phyloP scores from a whole-genome alignment of 2,329 filamentous ascomycete species.

The Aspergillus tubingensis region DNA sequence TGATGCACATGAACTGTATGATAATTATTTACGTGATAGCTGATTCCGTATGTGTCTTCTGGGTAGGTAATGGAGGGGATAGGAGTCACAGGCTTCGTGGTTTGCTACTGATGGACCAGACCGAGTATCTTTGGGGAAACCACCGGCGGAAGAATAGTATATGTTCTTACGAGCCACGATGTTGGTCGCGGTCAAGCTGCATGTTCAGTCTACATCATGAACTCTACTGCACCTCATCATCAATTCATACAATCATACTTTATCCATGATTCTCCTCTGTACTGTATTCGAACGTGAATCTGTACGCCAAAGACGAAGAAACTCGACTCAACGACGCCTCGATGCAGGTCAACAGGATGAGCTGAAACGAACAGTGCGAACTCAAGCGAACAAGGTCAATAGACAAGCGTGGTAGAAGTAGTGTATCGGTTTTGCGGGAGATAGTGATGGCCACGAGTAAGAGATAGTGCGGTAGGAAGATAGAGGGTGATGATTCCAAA shows the following conservation, averaged over 20 bases:
- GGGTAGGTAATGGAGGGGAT: too few relatives aligned
- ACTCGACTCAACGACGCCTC: conserved; percentile 23
- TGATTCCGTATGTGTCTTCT: too few relatives aligned
- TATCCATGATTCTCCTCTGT: conserved; percentile 11
- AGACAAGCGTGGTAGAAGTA: conserved; percentile 1
- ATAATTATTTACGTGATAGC: too few relatives aligned
- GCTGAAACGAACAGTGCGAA: conserved; percentile 9
- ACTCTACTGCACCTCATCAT: neutral
- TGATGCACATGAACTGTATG: too few relatives aligned
- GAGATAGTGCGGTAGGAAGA: neutral
- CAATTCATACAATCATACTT: conserved; percentile 1
- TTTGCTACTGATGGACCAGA: too few relatives aligned
- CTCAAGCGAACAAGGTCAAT: conserved; percentile 11
- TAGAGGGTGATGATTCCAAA: neutral
- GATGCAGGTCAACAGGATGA: conserved; percentile 19
- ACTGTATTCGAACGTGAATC: conserved; percentile 17
- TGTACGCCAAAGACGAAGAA: conserved; percentile 17
- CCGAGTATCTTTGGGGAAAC: too few relatives aligned
- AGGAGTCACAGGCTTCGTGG: too few relatives aligned
- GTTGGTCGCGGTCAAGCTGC: neutral
- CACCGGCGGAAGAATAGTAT: too few relatives aligned
- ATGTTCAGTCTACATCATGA: neutral
- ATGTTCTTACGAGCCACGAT: too few relatives aligned
- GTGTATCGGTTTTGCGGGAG: conserved; percentile 10
- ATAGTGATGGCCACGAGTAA: neutral